Evolutionary conservation across 805 yeast species (phyloP).

Genomic region (Ascoidea rubescens): DNA sequence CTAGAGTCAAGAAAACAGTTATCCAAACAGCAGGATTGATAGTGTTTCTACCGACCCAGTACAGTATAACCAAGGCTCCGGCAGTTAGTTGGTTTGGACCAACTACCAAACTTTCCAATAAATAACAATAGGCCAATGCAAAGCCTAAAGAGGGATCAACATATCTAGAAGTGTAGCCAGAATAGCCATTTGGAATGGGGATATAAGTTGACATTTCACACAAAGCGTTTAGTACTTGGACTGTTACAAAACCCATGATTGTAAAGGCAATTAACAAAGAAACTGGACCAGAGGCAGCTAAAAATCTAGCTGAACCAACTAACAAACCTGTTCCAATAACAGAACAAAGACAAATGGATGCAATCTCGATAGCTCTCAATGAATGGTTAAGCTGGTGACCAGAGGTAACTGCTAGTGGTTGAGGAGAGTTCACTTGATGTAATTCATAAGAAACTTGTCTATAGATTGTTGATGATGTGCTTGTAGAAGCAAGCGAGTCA

Average conservation of each 20-base stretch:
- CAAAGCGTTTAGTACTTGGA: constrained; percentile 18
- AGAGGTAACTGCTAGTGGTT: background rate
- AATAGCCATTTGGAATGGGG: constrained; percentile 53
- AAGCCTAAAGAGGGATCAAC: constrained; percentile 50
- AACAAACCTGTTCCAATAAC: constrained; percentile 59
- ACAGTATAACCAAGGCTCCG: constrained; percentile 38
- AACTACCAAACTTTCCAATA: constrained; percentile 36
- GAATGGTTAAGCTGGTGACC: background rate
- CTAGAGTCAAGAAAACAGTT: constrained; percentile 30
- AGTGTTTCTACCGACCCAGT: constrained; percentile 28
- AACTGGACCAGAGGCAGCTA: constrained; percentile 53
- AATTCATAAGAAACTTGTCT: background rate
- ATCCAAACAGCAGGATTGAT: constrained; percentile 36
- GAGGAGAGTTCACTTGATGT: background rate
- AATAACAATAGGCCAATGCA: constrained; percentile 46
- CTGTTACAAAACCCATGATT: constrained; percentile 3
- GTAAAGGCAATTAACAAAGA: constrained; percentile 44
- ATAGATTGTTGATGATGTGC: background rate
- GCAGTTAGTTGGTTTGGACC: constrained; percentile 39
- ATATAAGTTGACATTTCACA: constrained; percentile 76
- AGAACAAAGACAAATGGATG: constrained; percentile 8
- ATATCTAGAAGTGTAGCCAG: constrained; percentile 46
- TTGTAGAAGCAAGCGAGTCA: background rate
- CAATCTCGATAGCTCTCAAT: constrained; percentile 1
- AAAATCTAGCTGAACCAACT: constrained; percentile 43